Base-by-base conservation (phyloP, 345 rosid species). In the Geranium brycei region DNA sequence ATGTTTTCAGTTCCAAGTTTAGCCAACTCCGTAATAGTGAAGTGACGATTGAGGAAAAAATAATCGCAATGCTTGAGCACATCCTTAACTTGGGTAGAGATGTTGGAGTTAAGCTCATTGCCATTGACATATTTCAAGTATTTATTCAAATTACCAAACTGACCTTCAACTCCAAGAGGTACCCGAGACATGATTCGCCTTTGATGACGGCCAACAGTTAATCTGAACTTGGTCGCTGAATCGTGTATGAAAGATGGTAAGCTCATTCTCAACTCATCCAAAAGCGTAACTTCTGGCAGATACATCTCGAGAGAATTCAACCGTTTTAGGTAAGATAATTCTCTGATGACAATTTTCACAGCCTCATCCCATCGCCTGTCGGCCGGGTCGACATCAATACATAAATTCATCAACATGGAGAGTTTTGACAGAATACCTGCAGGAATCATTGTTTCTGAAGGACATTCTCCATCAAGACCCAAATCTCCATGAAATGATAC, bases 91-190 rank as follows among this genome's bases (percentile, higher is more conserved):
- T 57, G 51, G 1, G 11, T 4, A 3, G 68, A 31, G 17, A 65
- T 2, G n/a, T 17, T 57, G 53, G 53, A 8, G 11, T 47, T 47
- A 8, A 3, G 3, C 53, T 47, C 53, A 30, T n/a, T 16, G 4
- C 61, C 68, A 14, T 65, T 65, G 6, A 57, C 28, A 35, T 56
- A 65, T 32, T 35, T 65, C 68, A 65, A 57, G 68, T 31, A 65
- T 57, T 35, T 65, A 10, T 18, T 60, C 19, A 5, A 18, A 4
- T 17, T 35, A 4, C 31, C 17, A 1, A 65, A n/a, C 12, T 57
- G 47, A 8, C 12, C 10, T 17, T 57, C 61, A 6, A 12, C 30
- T 7, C 17, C 51, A 4, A 4, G 31, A 0, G 68, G 61, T 15
- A 65, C 12, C 19, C 53, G 68, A 32, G 51, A 32, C 13, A 65